phyloP scores from a whole-genome alignment of 2,329 filamentous ascomycete species.

The Sordariomycetes sp. region DNA sequence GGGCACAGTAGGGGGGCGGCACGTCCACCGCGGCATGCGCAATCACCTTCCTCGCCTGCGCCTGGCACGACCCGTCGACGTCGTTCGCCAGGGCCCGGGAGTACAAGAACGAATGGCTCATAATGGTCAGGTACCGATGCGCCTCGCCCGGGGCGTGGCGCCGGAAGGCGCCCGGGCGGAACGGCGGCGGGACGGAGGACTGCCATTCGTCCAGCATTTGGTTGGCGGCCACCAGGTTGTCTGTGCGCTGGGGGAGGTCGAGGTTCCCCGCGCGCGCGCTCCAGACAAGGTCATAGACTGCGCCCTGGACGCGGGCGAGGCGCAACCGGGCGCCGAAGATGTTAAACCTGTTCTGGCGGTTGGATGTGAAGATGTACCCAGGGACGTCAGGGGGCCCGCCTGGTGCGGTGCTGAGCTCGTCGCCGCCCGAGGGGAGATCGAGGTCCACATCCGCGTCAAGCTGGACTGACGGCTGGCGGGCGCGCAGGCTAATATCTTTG shows the following conservation, averaged over 20 bases:
- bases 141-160: neutral
- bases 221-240: neutral
- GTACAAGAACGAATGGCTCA: neutral
- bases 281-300: slow-evolving; percentile 26
- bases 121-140: neutral
- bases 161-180: neutral
- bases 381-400: slow-evolving; percentile 13
- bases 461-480: slow-evolving; percentile 24
- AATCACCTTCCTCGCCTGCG: neutral
- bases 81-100: neutral
- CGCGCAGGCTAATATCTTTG: slow-evolving; percentile 26
- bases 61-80: neutral
- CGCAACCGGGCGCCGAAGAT: slow-evolving; percentile 27
- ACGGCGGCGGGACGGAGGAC: neutral
- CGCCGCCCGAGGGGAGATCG: slow-evolving; percentile 17
- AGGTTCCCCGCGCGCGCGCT: neutral
- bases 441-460: slow-evolving; percentile 28
- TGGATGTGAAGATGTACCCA: slow-evolving; percentile 21
- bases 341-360: slow-evolving; percentile 22
- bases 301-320: slow-evolving; percentile 27
- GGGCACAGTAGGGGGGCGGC: neutral
- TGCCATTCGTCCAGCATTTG: neutral
- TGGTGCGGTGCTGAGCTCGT: slow-evolving; percentile 7
- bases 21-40: neutral
- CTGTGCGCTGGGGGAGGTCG: neutral